A percentile compares a stretch with the other conserved stretches of the same genome.
Evolutionary conservation across 1,284 basidiomycete genomes (phyloP).

Genomic region (Fomitopsis palustris): DNA sequence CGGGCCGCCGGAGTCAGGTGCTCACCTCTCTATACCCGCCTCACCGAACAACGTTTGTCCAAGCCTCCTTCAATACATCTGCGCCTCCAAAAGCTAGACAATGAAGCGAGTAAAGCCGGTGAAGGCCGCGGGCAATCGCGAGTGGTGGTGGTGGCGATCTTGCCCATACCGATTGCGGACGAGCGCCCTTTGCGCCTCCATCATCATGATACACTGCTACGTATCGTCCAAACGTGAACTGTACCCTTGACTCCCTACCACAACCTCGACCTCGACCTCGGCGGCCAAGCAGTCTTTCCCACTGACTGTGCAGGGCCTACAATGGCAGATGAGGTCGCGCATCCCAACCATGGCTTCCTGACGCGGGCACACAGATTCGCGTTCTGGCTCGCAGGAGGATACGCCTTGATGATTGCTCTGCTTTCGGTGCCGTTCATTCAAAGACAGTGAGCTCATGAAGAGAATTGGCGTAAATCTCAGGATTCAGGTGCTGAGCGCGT

Average conservation of each 20-base stretch:
- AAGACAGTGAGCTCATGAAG: conserved; percentile 52
- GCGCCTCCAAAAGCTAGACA: no score
- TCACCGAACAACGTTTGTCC: neutral
- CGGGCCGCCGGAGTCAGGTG: neutral
- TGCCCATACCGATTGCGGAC: neutral
- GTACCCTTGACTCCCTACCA: no score
- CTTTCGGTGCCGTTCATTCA: conserved; percentile 67
- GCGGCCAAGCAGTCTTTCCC: neutral
- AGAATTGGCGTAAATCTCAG: conserved; percentile 23
- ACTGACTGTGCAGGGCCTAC: neutral
- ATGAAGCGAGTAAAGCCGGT: no score
- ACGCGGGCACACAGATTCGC: conserved; percentile 33
- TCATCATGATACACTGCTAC: no score
- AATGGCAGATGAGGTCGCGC: neutral
- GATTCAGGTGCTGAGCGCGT: neutral
- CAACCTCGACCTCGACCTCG: neutral
- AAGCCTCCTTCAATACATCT: no score
- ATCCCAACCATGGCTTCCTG: conserved; percentile 23
- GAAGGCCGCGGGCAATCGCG: no score
- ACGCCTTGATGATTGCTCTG: conserved; percentile 50
- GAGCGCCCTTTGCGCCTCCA: no score
- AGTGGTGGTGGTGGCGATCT: no score
- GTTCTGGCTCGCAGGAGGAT: conserved; percentile 47
- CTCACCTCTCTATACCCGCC: neutral
- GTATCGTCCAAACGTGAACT: no score